Evolutionary conservation across 805 yeast species (phyloP).

Genomic region (Wickerhamiella cacticola): DNA sequence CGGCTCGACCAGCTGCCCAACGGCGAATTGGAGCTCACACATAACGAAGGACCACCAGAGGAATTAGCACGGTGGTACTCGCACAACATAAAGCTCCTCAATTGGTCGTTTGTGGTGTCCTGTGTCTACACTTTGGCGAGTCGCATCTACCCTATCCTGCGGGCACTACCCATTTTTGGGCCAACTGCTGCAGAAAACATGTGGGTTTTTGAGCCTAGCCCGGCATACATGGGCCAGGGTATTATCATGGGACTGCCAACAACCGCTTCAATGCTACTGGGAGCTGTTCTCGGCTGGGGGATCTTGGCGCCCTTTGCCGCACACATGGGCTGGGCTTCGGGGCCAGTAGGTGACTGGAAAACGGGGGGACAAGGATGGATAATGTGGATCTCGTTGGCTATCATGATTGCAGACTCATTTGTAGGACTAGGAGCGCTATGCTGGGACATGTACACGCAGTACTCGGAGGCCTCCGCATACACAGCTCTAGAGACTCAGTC

Average conservation of each 20-base stretch:
- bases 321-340: slow-evolving; percentile 71
- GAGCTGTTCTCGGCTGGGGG: slow-evolving; percentile 86
- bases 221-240: slow-evolving; percentile 96
- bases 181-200: slow-evolving; percentile 47
- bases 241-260: slow-evolving; percentile 94
- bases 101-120: slow-evolving; percentile 52
- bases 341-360: slow-evolving; percentile 84
- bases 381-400: slow-evolving; percentile 81
- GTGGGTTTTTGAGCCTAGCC: slow-evolving; percentile 91
- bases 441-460: slow-evolving; percentile 1
- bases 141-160: slow-evolving; percentile 60
- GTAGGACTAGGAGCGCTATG: slow-evolving; percentile 36
- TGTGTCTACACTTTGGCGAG: slow-evolving; percentile 60
- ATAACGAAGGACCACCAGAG: slow-evolving; percentile 6
- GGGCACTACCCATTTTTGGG: slow-evolving; percentile 70
- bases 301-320: slow-evolving; percentile 73
- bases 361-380: slow-evolving; percentile 96
- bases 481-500: background rate
- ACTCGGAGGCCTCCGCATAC: background rate
- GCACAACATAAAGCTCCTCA: slow-evolving; percentile 49
- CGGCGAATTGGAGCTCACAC: slow-evolving; percentile 14
- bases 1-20: slow-evolving; percentile 13
- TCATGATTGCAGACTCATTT: slow-evolving; percentile 85
- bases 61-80: slow-evolving; percentile 21
- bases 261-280: slow-evolving; percentile 79